Percentiles rank a stretch among this genome's conserved stretches.
These are phyloP conservation scores for Musa balbisiana DNA, from an alignment of 202 grass and related monocot species.

Conservation along the genomic window DNA sequence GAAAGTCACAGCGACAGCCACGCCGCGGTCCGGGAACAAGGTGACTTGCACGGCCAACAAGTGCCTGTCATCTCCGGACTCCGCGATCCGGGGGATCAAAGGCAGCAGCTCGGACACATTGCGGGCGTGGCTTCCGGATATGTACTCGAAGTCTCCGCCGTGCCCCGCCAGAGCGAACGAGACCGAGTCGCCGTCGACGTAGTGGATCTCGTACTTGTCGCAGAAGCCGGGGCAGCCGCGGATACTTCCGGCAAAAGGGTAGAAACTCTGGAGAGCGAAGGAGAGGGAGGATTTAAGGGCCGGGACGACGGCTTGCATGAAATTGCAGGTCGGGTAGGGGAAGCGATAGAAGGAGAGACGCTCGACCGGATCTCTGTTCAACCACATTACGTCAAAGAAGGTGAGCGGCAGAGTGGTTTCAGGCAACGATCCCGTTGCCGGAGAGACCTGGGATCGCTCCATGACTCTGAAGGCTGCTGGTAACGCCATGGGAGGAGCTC, in stretches of 20 bases:
- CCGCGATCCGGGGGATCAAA: conserved; percentile 43
- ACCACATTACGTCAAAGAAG: neutral
- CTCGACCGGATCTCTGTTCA: neutral
- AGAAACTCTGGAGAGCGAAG: neutral
- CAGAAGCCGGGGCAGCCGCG: neutral
- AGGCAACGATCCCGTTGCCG: neutral
- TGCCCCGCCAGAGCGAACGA: neutral
- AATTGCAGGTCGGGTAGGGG: neutral
- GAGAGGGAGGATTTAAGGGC: conserved; percentile 8
- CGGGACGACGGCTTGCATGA: neutral
- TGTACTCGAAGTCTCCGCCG: neutral
- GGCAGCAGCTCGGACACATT: neutral
- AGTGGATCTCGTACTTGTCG: conserved; percentile 4
- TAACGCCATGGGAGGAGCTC: neutral
- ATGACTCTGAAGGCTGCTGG: neutral
- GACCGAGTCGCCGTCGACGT: neutral
- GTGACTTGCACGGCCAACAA: conserved; percentile 60
- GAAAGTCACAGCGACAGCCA: conserved; percentile 50
- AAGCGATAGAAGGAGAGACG: neutral
- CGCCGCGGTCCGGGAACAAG: conserved; percentile 37
- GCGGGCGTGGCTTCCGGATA: neutral
- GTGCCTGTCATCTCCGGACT: conserved; percentile 9
- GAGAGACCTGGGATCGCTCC: neutral
- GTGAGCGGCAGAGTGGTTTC: neutral
- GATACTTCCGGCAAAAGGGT: neutral